Conservation (phyloP, 371 early-diverging fungal genomes). For the Blakeslea trispora region DNA sequence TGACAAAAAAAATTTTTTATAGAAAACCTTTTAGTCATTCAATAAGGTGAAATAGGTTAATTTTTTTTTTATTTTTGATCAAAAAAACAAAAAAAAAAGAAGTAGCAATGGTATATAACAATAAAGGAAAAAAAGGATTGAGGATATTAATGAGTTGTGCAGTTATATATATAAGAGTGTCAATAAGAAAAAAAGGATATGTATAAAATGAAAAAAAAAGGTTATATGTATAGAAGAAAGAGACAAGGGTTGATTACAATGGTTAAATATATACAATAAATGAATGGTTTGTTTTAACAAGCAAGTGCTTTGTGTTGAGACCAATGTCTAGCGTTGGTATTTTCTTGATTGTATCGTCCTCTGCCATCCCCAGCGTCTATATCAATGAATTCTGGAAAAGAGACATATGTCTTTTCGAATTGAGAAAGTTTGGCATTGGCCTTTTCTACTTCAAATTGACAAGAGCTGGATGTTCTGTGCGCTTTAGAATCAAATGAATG, state of each 20-base stretch:
- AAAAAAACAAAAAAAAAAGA: not conserved
- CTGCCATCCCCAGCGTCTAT: not conserved
- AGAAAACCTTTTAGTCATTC: not conserved
- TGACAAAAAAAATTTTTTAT: too few relatives aligned
- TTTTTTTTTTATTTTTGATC: not conserved
- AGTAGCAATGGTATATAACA: not conserved
- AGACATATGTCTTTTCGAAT: constrained; percentile 27
- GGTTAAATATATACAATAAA: not conserved
- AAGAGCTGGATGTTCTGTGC: not conserved
- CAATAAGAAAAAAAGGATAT: too few relatives aligned
- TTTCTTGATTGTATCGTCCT: not conserved
- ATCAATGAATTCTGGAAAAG: constrained; percentile 23
- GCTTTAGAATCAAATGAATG: constrained; percentile 4
- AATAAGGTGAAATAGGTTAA: not conserved
- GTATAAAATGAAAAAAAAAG: too few relatives aligned
- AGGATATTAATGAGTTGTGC: too few relatives aligned
- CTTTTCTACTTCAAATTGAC: not conserved
- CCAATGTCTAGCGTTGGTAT: not conserved
- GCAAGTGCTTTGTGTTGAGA: constrained; percentile 4
- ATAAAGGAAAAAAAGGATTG: too few relatives aligned
- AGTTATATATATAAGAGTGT: too few relatives aligned
- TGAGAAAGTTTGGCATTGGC: constrained; percentile 14
- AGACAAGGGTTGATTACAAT: not conserved
- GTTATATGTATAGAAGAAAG: too few relatives aligned
- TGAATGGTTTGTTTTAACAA: constrained; percentile 2